Base-by-base conservation (phyloP, 495 filamentous ascomycete genomes). In the Lasiosphaeris hirsuta region DNA sequence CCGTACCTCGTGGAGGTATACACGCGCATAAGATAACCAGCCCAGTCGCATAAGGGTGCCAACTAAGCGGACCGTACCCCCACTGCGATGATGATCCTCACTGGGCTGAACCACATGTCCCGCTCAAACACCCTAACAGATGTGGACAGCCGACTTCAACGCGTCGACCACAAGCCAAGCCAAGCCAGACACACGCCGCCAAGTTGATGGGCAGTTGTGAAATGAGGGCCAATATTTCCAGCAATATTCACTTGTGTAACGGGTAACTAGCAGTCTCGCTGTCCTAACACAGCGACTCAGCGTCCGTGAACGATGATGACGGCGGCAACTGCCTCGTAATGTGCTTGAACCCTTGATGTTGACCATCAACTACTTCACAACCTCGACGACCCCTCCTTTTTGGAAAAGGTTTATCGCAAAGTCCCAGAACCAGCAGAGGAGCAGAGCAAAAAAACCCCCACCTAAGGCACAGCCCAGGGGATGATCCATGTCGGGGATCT, bases 71-170 rank as follows among this genome's bases (percentile, higher is more conserved):
- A 30, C n/a, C 14, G 46, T 2, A 49, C 46, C 46, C 46, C 49
- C 36, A 51, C 40, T 36, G 10, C 49, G n/a, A 23, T 10, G 15
- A 51, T 10, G 15, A 51, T 38, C 49, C 36, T 51, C 49, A 51
- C 49, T 34, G 49, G 49, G 34, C 36, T 49, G 46, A 49, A 49
- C n/a, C 23, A 49, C 46, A 36, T n/a, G 23, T 34, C 19, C 46
- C 19, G 30, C 23, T 35, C 23, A 33, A 34, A 10, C 46, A 49
- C 15, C n/a, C n/a, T n/a, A 49, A 5, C 23, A 2, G 23, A 5
- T 5, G 23, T 2, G 23, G 23, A 30, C 23, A 30, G 23, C 23
- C 23, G 23, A 30, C 23, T 30, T 30, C 5, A 30, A 30, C 23
- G 23, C 23, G 23, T 35, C 46, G 36, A 30, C 46, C 33, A 8